Base-by-base conservation (phyloP, 306 rosid genomes). In the Vicia villosa region DNA sequence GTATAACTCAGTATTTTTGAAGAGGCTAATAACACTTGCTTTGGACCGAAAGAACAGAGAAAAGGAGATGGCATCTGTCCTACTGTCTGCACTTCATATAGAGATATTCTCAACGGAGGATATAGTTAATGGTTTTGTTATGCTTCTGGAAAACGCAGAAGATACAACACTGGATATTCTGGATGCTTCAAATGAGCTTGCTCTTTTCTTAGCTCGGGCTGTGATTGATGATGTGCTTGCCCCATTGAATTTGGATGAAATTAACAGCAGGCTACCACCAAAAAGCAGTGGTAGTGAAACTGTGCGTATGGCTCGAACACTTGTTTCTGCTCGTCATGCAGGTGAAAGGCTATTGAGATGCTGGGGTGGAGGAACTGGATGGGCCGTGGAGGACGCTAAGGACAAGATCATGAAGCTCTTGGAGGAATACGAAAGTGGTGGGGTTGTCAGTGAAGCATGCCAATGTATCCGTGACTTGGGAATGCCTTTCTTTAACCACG, bases 311-410 rank as follows among this genome's bases (percentile, higher is more conserved):
- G 92, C 96, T 38, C 90, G 87, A 2, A 77, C 96, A 28, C 86
- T 94, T 7, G 76, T 83, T 69, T 83, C 88, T 69, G 99, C 99
- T 20, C 97, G 99, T 19, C 99, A 94, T 73, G 96, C 99, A 2
- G 99, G 99, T 40, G 99, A 94, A 86, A 84, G 99, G 82, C 82
- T 94, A 40, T 74, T 94, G 83, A 80, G 99, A 60, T 94, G 99
- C 69, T 94, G 99, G 99, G 99, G 99, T 28, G 99, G 99, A 28
- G 97, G 99, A 26, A 94, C 96, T 14, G 99, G 99, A 26, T 94
- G 99, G 99, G 97, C 97, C n/a, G 99, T 94, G 76, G 99, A 94
- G 81, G 99, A 94, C 74, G 99, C 99, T 0, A 94, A 94, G 83
- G 99, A 94, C 81, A 94, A 94, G 87, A 94, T 94, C 65, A 77